phyloP scores from a whole-genome alignment of 441 rosid genomes.

The Hypseocharis bilobata region DNA sequence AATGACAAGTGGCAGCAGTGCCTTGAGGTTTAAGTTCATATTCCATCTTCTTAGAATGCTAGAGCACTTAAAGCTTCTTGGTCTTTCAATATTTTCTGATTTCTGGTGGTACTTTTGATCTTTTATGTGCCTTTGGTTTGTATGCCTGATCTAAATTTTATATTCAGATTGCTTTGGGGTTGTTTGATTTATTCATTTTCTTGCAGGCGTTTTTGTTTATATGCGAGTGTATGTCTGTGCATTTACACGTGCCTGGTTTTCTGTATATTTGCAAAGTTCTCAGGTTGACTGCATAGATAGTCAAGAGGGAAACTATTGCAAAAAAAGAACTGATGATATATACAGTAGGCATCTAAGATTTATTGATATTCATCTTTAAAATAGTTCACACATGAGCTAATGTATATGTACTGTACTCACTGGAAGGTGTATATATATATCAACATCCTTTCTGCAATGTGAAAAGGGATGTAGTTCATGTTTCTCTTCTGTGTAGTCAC shows the following conservation, averaged over 20 bases:
- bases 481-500: background rate
- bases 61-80: background rate
- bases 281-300: no score
- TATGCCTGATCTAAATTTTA: no score
- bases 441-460: background rate
- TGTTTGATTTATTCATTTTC: background rate
- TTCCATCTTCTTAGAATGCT: background rate
- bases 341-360: no score
- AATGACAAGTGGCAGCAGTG: constrained; percentile 76
- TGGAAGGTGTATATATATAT: background rate
- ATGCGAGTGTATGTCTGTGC: background rate
- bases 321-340: no score
- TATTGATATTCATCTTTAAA: no score
- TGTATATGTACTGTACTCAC: no score
- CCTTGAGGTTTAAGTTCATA: constrained; percentile 46
- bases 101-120: background rate
- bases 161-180: background rate
- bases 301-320: no score
- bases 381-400: no score
- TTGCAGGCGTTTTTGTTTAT: background rate
- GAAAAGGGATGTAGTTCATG: background rate
- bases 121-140: no score
- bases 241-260: no score
- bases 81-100: background rate
- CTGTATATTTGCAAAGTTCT: no score